Evolutionary conservation across 345 rosid genomes (phyloP), one percentile per base, ranked within the genome.

Genomic region (Hibiscus mutabilis): DNA sequence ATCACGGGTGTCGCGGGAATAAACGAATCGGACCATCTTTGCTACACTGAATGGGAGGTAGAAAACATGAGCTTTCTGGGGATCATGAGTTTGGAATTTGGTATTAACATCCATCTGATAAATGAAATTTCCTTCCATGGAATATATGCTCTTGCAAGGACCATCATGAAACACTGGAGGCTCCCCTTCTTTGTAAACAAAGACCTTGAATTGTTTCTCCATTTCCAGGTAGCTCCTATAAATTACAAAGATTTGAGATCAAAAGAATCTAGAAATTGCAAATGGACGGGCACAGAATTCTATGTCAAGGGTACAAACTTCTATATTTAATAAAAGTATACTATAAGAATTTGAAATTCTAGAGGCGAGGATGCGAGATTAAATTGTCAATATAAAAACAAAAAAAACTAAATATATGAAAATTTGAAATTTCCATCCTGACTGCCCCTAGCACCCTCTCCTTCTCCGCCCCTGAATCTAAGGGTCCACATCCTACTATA

Each of bases 141-240:
- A 79, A 62, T 93, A 93, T 60, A 58, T 58, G 61, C 61, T 58
- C 33, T 58, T 58, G 61, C 61, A 58, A 25, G 61, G 61, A 58
- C 61, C 61, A 25, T 24, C 61, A 58, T 58, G 61, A 58, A 58
- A 58, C 33, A 58, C 61, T 0, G 61, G 61, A 58, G 61, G 61
- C 31, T 58, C 33, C 61, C 61, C 61, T 58, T 58, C 61, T 58
- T 58, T 58, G 61, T 58, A 58, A 91, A 89, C 84, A 57, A 71
- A 91, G 10, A 93, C 82, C 85, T 89, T 91, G 35, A 93, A 91
- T 56, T 77, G 79, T 66, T 83, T 87, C 71, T 93, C 98, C 98
- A 93, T 93, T 78, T 91, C 97, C 82, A 86, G 70, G 79, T 93
- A 93, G 33, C 61, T 58, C 33, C 61, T 58, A 56, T 21, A 56